A percentile compares a stretch with the other conserved stretches of the same genome.
These are phyloP conservation scores for Cenococcum geophilum DNA, from an alignment of 495 filamentous ascomycete species.

Conservation along the genomic window DNA sequence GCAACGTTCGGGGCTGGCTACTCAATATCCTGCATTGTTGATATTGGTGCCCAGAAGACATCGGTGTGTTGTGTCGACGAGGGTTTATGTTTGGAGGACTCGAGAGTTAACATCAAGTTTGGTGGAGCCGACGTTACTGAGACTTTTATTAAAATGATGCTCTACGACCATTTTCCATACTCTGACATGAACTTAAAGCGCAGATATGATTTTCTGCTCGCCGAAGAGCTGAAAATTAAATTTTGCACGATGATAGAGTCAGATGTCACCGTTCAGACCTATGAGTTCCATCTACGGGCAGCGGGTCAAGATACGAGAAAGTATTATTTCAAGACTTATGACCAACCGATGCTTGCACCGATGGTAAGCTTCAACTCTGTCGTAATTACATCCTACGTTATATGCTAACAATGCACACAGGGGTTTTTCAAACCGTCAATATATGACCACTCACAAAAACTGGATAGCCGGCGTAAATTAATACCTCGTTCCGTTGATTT, in stretches of 20 bases:
- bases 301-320: constrained; percentile 83
- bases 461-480: constrained; percentile 67
- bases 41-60: constrained; percentile 96
- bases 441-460: constrained; percentile 74
- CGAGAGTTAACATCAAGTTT: constrained; percentile 86
- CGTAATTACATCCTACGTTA: background rate
- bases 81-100: constrained; percentile 89
- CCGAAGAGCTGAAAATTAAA: constrained; percentile 90
- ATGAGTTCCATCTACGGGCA: constrained; percentile 82
- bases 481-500: constrained; percentile 83
- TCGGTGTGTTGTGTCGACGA: constrained; percentile 97
- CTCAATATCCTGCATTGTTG: constrained; percentile 86
- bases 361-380: constrained; percentile 52
- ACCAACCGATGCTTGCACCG: constrained; percentile 83
- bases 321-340: constrained; percentile 90
- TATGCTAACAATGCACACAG: constrained; percentile 25
- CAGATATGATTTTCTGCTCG: constrained; percentile 85
- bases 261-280: constrained; percentile 71
- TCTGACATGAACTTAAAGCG: constrained; percentile 84
- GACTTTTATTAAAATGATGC: constrained; percentile 93
- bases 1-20: constrained; percentile 96
- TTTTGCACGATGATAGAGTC: constrained; percentile 80
- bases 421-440: constrained; percentile 72
- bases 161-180: constrained; percentile 91
- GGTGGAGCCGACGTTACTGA: constrained; percentile 91